A percentile compares a stretch with the other conserved stretches of the same genome.
Conservation (phyloP, 805 yeast genomes). For the Metschnikowia similis region DNA sequence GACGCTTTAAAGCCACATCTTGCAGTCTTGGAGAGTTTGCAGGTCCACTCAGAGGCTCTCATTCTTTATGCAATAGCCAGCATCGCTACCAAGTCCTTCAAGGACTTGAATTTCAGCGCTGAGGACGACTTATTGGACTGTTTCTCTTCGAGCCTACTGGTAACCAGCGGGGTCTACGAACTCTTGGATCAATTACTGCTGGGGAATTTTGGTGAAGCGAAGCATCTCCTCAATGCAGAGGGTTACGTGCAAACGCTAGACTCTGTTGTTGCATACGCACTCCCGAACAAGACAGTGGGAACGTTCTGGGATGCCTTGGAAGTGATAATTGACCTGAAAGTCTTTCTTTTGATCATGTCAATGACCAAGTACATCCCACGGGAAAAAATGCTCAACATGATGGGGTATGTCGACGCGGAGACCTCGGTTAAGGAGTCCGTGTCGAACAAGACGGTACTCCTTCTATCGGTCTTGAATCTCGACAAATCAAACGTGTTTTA, state of each 20-base stretch:
- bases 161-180: constrained; percentile 6
- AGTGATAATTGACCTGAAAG: constrained; percentile 29
- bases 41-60: constrained; percentile 15
- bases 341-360: constrained; percentile 27
- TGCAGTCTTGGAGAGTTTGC: not conserved
- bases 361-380: constrained; percentile 22
- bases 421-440: constrained; percentile 8
- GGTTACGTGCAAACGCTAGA: constrained; percentile 5
- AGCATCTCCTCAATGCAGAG: constrained; percentile 3
- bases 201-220: constrained; percentile 18
- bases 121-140: constrained; percentile 19
- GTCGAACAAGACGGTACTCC: constrained; percentile 20
- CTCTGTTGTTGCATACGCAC: constrained; percentile 6
- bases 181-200: constrained; percentile 21
- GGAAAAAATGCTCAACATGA: constrained; percentile 18
- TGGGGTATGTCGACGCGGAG: constrained; percentile 24
- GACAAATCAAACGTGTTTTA: constrained; percentile 28
- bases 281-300: constrained; percentile 10
- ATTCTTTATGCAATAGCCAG: constrained; percentile 23
- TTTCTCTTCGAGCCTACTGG: constrained; percentile 10
- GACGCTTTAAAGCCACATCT: constrained; percentile 9
- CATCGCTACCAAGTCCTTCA: constrained; percentile 28
- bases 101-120: constrained; percentile 15
- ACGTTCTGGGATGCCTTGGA: constrained; percentile 21
- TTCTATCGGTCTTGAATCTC: constrained; percentile 24